Conservation (phyloP, 495 filamentous ascomycete species). For the Tetracladium marchalianum region DNA sequence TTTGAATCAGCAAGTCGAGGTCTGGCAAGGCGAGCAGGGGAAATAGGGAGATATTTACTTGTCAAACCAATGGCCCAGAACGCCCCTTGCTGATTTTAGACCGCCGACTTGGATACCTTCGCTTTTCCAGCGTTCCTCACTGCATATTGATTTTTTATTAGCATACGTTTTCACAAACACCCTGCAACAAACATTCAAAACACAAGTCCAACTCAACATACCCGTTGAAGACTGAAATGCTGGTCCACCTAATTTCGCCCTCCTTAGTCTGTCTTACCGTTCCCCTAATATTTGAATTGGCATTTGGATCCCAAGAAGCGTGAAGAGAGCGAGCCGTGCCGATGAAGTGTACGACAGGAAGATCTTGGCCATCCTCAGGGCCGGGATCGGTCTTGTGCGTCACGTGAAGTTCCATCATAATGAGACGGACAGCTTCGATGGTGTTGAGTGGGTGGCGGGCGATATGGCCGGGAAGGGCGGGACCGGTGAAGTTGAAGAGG, state of each 20-base stretch:
- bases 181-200: not conserved
- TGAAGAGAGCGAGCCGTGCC: conserved; percentile 46
- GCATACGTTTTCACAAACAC: not conserved
- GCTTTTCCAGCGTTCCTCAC: conserved; percentile 51
- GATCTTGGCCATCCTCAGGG: conserved; percentile 34
- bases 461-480: conserved; percentile 22
- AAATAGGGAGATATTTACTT: conserved; percentile 29
- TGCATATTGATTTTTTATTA: conserved; percentile 2
- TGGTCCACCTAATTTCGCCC: conserved; percentile 59
- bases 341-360: conserved; percentile 49
- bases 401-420: conserved; percentile 48
- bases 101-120: conserved; percentile 60
- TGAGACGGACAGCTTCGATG: conserved; percentile 53
- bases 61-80: conserved; percentile 59
- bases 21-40: not conserved
- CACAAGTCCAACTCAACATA: conserved; percentile 5
- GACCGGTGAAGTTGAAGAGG: conserved; percentile 44
- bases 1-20: not conserved
- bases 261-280: conserved; percentile 45
- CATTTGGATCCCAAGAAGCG: conserved; percentile 47
- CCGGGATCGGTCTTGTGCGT: conserved; percentile 40
- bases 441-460: conserved; percentile 39
- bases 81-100: conserved; percentile 41
- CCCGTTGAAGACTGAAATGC: conserved; percentile 48
- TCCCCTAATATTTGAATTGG: conserved; percentile 44